phyloP scores from a whole-genome alignment of 352 stramenopile genomes.

The Nothophytophthora sp. region DNA sequence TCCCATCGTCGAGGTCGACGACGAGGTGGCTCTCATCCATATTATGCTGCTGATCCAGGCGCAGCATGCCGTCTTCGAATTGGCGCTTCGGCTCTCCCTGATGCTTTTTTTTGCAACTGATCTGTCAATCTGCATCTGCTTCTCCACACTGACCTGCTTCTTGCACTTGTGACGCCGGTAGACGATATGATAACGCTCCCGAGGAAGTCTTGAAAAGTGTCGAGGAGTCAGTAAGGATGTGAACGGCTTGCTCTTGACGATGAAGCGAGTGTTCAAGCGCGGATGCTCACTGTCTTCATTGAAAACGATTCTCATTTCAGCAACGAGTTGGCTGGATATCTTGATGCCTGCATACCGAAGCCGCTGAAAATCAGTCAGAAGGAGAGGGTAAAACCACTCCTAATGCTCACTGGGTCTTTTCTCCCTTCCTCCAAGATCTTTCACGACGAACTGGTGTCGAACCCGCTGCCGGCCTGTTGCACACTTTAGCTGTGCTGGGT shows the following conservation, averaged over 20 bases:
- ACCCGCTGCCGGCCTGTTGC: neutral
- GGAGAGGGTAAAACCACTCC: too few relatives aligned
- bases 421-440: neutral
- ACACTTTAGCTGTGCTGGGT: neutral
- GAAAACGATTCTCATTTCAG: too few relatives aligned
- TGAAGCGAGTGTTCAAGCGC: too few relatives aligned
- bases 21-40: slow-evolving; percentile 21
- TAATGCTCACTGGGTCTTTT: slow-evolving; percentile 2
- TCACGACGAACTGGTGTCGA: slow-evolving; percentile 6
- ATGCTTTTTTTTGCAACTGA: neutral
- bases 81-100: slow-evolving; percentile 5
- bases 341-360: too few relatives aligned
- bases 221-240: neutral
- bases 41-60: slow-evolving; percentile 6
- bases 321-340: too few relatives aligned
- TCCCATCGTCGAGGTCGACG: slow-evolving; percentile 26
- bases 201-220: slow-evolving; percentile 17
- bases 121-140: slow-evolving; percentile 8
- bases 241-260: too few relatives aligned
- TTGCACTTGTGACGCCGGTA: slow-evolving; percentile 13
- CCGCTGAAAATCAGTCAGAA: too few relatives aligned
- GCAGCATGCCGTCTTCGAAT: slow-evolving; percentile 2
- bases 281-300: too few relatives aligned
- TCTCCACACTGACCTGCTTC: slow-evolving; percentile 14
- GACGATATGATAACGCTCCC: slow-evolving; percentile 16